Evolutionary conservation across 495 filamentous ascomycete genomes (phyloP).

Genomic region (Xylaria bambusicola): DNA sequence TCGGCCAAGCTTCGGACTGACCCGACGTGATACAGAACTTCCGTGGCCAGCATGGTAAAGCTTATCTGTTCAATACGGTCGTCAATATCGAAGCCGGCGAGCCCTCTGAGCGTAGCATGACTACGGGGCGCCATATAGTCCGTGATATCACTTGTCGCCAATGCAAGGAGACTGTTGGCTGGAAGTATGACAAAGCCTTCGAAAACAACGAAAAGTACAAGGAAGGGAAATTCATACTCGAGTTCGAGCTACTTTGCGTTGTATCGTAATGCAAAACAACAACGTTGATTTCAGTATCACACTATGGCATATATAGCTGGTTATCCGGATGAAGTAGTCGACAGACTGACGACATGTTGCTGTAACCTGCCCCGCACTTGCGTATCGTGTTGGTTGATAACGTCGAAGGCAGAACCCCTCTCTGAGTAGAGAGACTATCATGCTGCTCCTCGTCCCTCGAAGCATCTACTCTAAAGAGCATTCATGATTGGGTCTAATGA

Average conservation of each 20-base stretch:
- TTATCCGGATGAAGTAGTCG: neutral
- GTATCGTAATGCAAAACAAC: constrained; percentile 41
- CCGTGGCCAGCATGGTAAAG: constrained; percentile 97
- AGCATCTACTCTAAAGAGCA: too few species aligned
- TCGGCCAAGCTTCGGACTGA: too few species aligned
- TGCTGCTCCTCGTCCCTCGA: too few species aligned
- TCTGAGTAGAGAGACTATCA: too few species aligned
- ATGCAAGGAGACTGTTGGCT: constrained; percentile 90
- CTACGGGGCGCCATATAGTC: constrained; percentile 92
- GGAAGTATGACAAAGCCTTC: constrained; percentile 98
- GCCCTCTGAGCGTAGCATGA: constrained; percentile 93
- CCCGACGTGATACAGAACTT: constrained; percentile 68
- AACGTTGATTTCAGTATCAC: neutral
- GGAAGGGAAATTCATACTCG: constrained; percentile 96
- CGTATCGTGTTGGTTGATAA: neutral
- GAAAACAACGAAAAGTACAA: constrained; percentile 95
- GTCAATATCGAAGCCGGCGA: constrained; percentile 85
- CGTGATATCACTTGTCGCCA: constrained; percentile 87
- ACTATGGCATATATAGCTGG: neutral
- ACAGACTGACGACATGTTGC: neutral
- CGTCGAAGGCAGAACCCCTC: too few species aligned
- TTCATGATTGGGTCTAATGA: too few species aligned
- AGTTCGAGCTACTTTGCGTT: constrained; percentile 84
- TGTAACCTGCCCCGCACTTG: neutral
- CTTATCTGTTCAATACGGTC: constrained; percentile 91